phyloP scores from a whole-genome alignment of 2,329 filamentous ascomycete species.

The Aspergillus clavatus region DNA sequence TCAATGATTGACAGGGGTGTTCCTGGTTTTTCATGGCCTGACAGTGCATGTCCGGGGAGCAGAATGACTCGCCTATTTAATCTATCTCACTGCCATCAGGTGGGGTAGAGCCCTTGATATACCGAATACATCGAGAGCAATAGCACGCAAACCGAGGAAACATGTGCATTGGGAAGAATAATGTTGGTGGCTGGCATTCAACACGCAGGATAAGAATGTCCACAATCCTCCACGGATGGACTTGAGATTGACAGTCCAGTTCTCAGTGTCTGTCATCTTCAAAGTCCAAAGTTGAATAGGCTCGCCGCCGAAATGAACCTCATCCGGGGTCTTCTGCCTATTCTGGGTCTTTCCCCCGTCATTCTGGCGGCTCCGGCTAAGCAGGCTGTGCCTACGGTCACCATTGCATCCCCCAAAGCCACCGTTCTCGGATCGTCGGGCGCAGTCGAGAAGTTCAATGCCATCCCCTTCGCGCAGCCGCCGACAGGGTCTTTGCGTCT shows the following conservation, averaged over 20 bases:
- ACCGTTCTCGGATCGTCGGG: constrained; percentile 44
- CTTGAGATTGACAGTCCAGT: not conserved
- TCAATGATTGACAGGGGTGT: not conserved
- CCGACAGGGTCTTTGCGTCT: constrained; percentile 64
- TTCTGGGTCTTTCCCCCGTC: constrained; percentile 9
- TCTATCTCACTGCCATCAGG: not conserved
- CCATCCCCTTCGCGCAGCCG: constrained; percentile 69
- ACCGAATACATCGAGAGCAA: not conserved
- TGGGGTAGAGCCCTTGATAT: not conserved
- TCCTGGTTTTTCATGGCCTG: not conserved
- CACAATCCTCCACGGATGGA: not conserved
- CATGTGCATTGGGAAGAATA: not conserved
- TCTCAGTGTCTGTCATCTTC: not conserved
- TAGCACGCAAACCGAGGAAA: not conserved
- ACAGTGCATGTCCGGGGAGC: not conserved
- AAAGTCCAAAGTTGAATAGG: not conserved
- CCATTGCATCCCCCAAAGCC: constrained; percentile 48
- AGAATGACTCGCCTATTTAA: not conserved
- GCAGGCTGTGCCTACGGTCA: constrained; percentile 49
- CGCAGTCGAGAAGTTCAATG: constrained; percentile 63
- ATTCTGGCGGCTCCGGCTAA: constrained; percentile 24
- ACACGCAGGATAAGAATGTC: not conserved
- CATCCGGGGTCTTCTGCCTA: constrained; percentile 3
- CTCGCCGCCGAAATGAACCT: constrained; percentile 6
- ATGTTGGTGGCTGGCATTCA: not conserved